Percentiles rank a stretch among this genome's conserved stretches.
Evolutionary conservation across 116 monocot species (phyloP).

Genomic region (Iris pallida): DNA sequence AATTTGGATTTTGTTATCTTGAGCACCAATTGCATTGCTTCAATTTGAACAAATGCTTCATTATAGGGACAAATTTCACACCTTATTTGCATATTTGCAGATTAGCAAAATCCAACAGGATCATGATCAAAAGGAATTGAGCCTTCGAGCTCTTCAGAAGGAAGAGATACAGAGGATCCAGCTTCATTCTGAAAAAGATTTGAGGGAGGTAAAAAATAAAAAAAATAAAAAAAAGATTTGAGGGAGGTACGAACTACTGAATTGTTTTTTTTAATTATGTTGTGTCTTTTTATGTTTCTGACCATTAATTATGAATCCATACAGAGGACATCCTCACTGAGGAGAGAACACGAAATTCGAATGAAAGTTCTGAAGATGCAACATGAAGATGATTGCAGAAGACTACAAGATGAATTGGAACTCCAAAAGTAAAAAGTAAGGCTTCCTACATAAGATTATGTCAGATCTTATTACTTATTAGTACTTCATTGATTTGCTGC

Average conservation of each 20-base stretch:
- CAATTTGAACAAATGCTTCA: not conserved
- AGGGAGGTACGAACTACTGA: constrained; percentile 38
- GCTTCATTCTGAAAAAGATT: constrained; percentile 77
- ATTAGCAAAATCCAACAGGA: constrained; percentile 72
- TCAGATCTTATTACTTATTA: not conserved
- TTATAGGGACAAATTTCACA: constrained; percentile 1
- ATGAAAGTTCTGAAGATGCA: constrained; percentile 66
- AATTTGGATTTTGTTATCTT: constrained; percentile 1
- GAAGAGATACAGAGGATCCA: constrained; percentile 71
- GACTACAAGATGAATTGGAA: constrained; percentile 75
- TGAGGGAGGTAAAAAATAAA: too few relatives aligned
- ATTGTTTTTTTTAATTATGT: not conserved
- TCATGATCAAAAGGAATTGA: constrained; percentile 60
- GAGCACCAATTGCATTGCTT: not conserved
- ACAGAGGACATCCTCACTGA: constrained; percentile 63
- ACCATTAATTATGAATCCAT: constrained; percentile 10
- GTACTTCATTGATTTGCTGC: constrained; percentile 7
- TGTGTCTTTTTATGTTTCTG: not conserved
- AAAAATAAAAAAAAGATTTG: too few relatives aligned
- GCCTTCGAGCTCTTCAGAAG: constrained; percentile 48
- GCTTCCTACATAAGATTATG: not conserved
- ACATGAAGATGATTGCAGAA: constrained; percentile 76
- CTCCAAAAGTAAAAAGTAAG: constrained; percentile 79
- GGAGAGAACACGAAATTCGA: constrained; percentile 95
- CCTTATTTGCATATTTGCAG: constrained; percentile 40